Evolutionary conservation across 2,329 filamentous ascomycete species (phyloP).

Genomic region (Biscogniauxia marginata): DNA sequence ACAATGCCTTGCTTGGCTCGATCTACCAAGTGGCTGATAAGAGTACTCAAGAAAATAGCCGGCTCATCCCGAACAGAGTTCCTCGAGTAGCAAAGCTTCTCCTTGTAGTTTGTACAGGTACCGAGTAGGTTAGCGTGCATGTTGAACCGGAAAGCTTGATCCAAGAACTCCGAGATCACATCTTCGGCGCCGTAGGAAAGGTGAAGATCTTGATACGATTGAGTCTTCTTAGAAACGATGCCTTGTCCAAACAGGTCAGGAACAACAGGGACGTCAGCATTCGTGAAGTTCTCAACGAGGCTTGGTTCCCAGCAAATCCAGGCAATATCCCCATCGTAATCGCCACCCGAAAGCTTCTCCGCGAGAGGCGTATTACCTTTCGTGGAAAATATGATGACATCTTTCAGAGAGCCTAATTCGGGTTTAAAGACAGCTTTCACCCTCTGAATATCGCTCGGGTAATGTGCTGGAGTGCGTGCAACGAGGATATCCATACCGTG

Average conservation of each 20-base stretch:
- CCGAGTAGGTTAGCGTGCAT: constrained; percentile 59
- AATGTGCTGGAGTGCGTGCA: constrained; percentile 67
- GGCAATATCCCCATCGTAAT: constrained; percentile 78
- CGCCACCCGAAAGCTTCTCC: constrained; percentile 71
- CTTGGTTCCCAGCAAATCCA: constrained; percentile 73
- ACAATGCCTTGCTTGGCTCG: constrained; percentile 53
- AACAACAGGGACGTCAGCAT: constrained; percentile 49
- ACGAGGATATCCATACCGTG: constrained; percentile 63
- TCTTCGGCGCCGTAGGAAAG: constrained; percentile 10
- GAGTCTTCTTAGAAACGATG: constrained; percentile 49
- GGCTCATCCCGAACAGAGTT: constrained; percentile 45
- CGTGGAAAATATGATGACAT: constrained; percentile 75
- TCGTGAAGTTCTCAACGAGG: constrained; percentile 66
- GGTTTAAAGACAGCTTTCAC: constrained; percentile 58
- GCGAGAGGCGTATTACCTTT: constrained; percentile 64
- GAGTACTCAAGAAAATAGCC: constrained; percentile 49
- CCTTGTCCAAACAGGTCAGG: constrained; percentile 47
- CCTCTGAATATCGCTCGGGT: constrained; percentile 70
- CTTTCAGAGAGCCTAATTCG: constrained; percentile 65
- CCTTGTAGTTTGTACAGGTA: constrained; percentile 62
- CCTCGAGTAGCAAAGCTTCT: constrained; percentile 59
- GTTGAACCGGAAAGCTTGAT: constrained; percentile 56
- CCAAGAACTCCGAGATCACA: constrained; percentile 47
- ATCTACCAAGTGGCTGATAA: constrained; percentile 57
- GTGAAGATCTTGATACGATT: constrained; percentile 46